A percentile compares a stretch with the other conserved stretches of the same genome.
These are phyloP conservation scores for Monsonia emarginata DNA, from an alignment of 441 rosid genomes.

Conservation along the genomic window DNA sequence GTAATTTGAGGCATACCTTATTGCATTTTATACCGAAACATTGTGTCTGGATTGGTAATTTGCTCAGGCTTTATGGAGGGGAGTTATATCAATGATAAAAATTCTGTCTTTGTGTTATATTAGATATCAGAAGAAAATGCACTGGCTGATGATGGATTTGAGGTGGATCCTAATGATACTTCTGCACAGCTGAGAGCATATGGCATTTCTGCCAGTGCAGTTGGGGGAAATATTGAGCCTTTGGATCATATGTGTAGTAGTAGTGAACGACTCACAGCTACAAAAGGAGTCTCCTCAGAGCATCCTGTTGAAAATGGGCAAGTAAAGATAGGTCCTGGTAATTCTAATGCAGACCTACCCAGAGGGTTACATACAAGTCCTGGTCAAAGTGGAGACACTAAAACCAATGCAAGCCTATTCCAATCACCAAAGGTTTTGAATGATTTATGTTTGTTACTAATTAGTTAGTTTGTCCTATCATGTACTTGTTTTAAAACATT, in stretches of 20 bases:
- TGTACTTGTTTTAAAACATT: conserved; percentile 13
- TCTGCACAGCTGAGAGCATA: conserved; percentile 12
- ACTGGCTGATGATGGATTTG: conserved; percentile 26
- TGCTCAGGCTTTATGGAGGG: too few species aligned
- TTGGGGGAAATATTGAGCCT: conserved; percentile 11
- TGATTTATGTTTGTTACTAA: conserved; percentile 11
- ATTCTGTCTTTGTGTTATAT: not conserved
- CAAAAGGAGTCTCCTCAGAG: conserved; percentile 15
- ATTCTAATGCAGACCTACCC: conserved; percentile 7
- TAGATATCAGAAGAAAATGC: conserved; percentile 31
- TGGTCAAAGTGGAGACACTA: conserved; percentile 22
- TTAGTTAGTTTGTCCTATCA: not conserved
- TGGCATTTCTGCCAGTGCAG: conserved; percentile 11
- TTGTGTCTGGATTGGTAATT: not conserved
- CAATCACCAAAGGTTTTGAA: conserved; percentile 32
- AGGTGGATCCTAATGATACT: conserved; percentile 16
- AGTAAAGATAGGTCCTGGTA: conserved; percentile 12
- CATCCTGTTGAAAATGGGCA: conserved; percentile 21
- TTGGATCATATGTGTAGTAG: conserved; percentile 20
- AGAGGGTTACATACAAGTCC: conserved; percentile 16
- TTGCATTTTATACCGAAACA: not conserved
- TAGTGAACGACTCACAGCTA: conserved; percentile 6
- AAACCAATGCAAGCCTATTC: conserved; percentile 18
- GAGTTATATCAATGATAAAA: not conserved
- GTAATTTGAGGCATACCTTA: not conserved